Conservation (phyloP, 2,329 filamentous ascomycete genomes). For the Fusarium sp. region DNA sequence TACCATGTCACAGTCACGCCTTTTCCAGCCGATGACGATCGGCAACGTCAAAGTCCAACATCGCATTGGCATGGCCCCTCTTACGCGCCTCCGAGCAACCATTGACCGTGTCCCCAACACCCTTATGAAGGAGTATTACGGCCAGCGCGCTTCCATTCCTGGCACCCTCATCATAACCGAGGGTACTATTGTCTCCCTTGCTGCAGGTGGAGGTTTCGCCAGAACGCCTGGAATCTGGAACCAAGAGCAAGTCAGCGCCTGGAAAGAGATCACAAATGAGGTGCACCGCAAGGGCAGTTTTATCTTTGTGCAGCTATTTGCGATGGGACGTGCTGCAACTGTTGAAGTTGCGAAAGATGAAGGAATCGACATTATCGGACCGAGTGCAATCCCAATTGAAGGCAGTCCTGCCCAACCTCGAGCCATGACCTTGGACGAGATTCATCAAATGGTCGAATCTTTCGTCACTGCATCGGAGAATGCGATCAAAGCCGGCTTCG, state of each 20-base stretch:
- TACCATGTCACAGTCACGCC: conserved; percentile 38
- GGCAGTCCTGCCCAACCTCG: conserved; percentile 64
- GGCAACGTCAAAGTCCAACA: conserved; percentile 54
- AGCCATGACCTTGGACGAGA: conserved; percentile 72
- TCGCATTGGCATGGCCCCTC: conserved; percentile 64
- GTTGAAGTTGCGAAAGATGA: conserved; percentile 40
- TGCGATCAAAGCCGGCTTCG: conserved; percentile 72
- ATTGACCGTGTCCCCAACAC: conserved; percentile 46
- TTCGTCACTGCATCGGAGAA: conserved; percentile 65
- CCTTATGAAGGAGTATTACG: conserved; percentile 58
- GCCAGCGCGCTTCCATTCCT: conserved; percentile 54
- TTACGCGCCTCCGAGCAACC: conserved; percentile 63
- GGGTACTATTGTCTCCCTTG: conserved; percentile 55
- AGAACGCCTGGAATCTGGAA: conserved; percentile 69
- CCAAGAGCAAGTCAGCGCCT: conserved; percentile 65
- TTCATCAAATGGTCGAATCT: conserved; percentile 67
- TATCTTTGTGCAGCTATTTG: conserved; percentile 72
- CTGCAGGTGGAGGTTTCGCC: conserved; percentile 47
- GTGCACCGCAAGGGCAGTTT: conserved; percentile 71
- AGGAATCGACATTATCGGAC: conserved; percentile 41
- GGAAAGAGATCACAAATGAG: conserved; percentile 69
- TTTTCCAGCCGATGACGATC: conserved; percentile 57
- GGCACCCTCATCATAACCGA: conserved; percentile 58
- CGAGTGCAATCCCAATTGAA: conserved; percentile 51
- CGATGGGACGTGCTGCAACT: conserved; percentile 65